Evolutionary conservation across 1,284 basidiomycete species (phyloP), one percentile per base, ranked within the genome.

Genomic region (Ceratobasidium sp.): DNA sequence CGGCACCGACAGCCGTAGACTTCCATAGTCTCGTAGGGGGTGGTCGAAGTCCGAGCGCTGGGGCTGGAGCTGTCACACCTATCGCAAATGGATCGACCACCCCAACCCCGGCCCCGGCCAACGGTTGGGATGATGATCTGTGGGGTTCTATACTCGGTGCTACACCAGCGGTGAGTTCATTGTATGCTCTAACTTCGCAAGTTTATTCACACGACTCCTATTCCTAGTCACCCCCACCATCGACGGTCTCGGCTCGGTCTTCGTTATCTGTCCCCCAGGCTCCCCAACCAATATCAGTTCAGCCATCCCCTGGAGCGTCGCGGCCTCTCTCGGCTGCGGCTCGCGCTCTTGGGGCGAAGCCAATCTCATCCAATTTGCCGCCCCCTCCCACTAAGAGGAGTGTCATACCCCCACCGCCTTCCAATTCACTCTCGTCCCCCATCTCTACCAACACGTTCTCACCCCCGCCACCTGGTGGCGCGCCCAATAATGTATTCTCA

Each of bases 21-120:
- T 94, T 95, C 80, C 92, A 92, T 83, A 94, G 90, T 78, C 86
- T 95, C 2, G 92, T 95, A 2, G 90, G 90, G 13, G 87, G 89
- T 77, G 84, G 87, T 17, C 88, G 87, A 77, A 74, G 71, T 48
- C 71, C 71, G 13, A 74, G 71, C 48, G 26, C 71, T 54, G 85
- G 84, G 38, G 81, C 81, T 4, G 78, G 83, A 4, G 79, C 84
- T 12, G 56, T 64, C 33, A 84, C 85, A 1, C 86, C 88, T 71
- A 90, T 89, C 80, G 83, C 88, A 4, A 88, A 89, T 74, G 85
- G 86, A 3, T 82, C 85, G 23, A 83, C 84, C n/a, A 52, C 75
- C 87, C 88, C 65, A 83, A 80, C 50, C 83, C 85, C 73, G 23
- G 23, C 78, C 23, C 67, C 70, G 3, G 26, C 65, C 26, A 84